phyloP scores from a whole-genome alignment of 2,329 filamentous ascomycete genomes.

The Neofusicoccum sp. region DNA sequence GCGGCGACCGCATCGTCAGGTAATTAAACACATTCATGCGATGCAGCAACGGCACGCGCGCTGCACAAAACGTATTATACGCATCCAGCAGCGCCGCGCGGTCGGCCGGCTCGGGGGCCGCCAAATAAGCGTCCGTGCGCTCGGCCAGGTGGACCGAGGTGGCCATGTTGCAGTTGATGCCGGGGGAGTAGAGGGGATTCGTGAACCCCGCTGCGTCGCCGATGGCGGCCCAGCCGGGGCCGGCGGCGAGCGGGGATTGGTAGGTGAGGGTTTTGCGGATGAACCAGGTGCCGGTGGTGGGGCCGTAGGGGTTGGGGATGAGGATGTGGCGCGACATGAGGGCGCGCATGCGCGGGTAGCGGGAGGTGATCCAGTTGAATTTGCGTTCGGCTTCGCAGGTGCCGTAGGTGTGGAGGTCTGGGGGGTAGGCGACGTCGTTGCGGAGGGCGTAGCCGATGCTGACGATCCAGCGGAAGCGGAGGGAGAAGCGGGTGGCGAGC shows the following conservation, averaged over 20 bases:
- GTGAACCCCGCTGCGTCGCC: neutral
- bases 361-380: neutral
- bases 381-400: neutral
- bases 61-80: neutral
- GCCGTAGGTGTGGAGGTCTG: neutral
- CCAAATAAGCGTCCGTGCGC: neutral
- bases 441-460: neutral
- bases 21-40: neutral
- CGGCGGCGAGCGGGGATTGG: neutral
- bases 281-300: neutral
- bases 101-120: neutral
- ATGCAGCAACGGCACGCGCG: neutral
- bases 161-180: conserved; percentile 1
- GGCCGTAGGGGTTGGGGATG: neutral
- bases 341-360: neutral
- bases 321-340: neutral
- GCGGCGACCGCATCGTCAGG: neutral
- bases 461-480: neutral
- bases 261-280: neutral
- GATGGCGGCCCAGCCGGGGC: neutral
- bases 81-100: neutral
- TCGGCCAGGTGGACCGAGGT: neutral
- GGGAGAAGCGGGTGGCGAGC: neutral
- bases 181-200: neutral
- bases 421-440: neutral